Percentiles rank a stretch among this genome's conserved stretches.
These are phyloP conservation scores for Kodamaea nitidulidarum DNA, from an alignment of 805 yeast genomes.

Conservation along the genomic window DNA sequence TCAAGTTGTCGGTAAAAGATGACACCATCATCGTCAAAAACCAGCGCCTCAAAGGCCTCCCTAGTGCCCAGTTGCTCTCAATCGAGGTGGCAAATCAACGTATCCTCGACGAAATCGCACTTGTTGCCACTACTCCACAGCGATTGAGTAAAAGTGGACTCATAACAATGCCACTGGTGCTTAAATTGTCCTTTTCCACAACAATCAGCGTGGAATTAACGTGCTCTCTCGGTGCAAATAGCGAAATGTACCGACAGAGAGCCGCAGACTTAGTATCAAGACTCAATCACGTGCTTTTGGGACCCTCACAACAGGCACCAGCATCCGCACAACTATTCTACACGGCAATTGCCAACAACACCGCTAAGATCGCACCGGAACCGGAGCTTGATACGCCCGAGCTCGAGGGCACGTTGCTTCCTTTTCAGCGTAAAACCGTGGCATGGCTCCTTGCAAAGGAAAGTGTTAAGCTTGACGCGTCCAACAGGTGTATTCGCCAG, in stretches of 20 bases:
- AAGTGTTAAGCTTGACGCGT: constrained; percentile 33
- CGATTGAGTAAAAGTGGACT: constrained; percentile 12
- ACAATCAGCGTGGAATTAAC: constrained; percentile 11
- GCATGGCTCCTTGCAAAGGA: constrained; percentile 56
- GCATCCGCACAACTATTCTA: constrained; percentile 43
- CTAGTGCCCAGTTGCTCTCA: constrained; percentile 7
- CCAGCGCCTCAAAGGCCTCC: constrained; percentile 7
- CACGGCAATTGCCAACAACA: constrained; percentile 44
- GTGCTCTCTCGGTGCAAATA: constrained; percentile 15
- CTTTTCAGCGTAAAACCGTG: constrained; percentile 53
- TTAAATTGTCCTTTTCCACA: constrained; percentile 13
- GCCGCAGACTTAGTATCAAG: constrained; percentile 17
- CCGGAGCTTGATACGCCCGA: constrained; percentile 35
- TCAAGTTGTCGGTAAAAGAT: constrained; percentile 11
- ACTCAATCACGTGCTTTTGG: constrained; percentile 9
- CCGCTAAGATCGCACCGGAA: constrained; percentile 23
- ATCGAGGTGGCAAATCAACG: constrained; percentile 6
- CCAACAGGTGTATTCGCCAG: constrained; percentile 18
- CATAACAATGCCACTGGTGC: constrained; percentile 7
- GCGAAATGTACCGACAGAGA: constrained; percentile 17
- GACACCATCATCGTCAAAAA: constrained; percentile 11
- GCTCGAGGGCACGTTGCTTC: constrained; percentile 39
- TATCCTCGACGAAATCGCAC: constrained; percentile 14
- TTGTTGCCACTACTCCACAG: constrained; percentile 11
- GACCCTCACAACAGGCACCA: background rate